phyloP scores from a whole-genome alignment of 2,329 filamentous ascomycete species.

The Pezicula carpinea region DNA sequence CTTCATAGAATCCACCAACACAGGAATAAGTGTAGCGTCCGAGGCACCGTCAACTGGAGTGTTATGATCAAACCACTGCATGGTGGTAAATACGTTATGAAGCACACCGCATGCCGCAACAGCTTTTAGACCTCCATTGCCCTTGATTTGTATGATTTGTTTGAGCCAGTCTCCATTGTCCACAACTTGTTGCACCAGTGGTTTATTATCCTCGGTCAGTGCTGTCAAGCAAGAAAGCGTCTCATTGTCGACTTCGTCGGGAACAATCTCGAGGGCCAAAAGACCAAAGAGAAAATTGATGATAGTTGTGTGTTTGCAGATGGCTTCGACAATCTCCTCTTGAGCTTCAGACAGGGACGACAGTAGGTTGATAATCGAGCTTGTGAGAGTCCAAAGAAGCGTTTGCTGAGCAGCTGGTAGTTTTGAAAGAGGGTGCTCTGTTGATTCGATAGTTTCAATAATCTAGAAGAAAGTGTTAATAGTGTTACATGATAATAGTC shows the following conservation, averaged over 20 bases:
- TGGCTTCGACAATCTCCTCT: slow-evolving; percentile 53
- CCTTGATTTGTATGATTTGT: slow-evolving; percentile 43
- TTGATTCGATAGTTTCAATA: slow-evolving; percentile 24
- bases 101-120: slow-evolving; percentile 56
- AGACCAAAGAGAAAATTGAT: slow-evolving; percentile 51
- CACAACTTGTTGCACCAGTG: slow-evolving; percentile 48
- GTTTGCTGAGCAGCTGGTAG: slow-evolving; percentile 48
- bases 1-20: slow-evolving; percentile 31
- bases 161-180: slow-evolving; percentile 47
- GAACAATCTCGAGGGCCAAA: slow-evolving; percentile 34
- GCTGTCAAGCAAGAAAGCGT: slow-evolving; percentile 51
- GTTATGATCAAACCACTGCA: slow-evolving; percentile 48
- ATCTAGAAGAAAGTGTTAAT: slow-evolving; percentile 19
- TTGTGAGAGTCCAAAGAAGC: slow-evolving; percentile 49
- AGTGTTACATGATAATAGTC: neutral
- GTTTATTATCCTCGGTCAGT: slow-evolving; percentile 55
- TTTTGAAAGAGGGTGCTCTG: slow-evolving; percentile 40
- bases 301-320: slow-evolving; percentile 45
- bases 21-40: slow-evolving; percentile 46
- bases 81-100: slow-evolving; percentile 55
- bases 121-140: slow-evolving; percentile 42
- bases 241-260: slow-evolving; percentile 36
- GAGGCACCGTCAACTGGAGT: slow-evolving; percentile 43
- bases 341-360: slow-evolving; percentile 52
- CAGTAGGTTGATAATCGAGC: slow-evolving; percentile 49